Evolutionary conservation across 139 green algal species (phyloP).

Genomic region (Chlorella sp.): DNA sequence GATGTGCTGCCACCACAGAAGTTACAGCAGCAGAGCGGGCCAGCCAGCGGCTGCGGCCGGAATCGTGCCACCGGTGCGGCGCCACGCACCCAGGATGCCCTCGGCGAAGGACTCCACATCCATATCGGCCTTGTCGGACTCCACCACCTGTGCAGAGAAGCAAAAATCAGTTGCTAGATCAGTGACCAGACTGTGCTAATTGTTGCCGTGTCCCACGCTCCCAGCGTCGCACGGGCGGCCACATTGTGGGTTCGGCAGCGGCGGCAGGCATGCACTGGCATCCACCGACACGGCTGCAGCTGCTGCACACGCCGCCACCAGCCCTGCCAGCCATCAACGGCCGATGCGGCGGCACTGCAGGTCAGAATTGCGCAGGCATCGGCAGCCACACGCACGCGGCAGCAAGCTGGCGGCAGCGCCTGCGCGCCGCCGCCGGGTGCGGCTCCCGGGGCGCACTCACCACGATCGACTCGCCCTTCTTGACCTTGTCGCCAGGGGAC

Average conservation of each 20-base stretch:
- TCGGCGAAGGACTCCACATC: constrained; percentile 97
- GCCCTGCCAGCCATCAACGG: too few relatives aligned
- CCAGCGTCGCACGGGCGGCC: too few relatives aligned
- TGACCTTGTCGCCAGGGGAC: constrained; percentile 88
- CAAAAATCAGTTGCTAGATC: too few relatives aligned
- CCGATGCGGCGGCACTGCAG: neutral
- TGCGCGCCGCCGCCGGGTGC: too few relatives aligned
- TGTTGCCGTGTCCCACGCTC: neutral
- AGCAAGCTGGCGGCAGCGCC: neutral
- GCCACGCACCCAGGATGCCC: constrained; percentile 75
- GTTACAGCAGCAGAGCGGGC: neutral
- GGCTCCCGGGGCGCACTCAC: constrained; percentile 76
- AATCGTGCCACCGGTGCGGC: too few relatives aligned
- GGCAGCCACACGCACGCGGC: neutral
- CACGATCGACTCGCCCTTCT: constrained; percentile 93
- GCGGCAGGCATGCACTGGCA: too few relatives aligned
- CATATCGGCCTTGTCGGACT: constrained; percentile 98
- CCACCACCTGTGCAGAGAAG: constrained; percentile 25
- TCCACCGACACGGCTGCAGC: too few relatives aligned
- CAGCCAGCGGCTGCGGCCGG: too few relatives aligned
- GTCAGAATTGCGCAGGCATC: neutral
- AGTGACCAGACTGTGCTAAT: too few relatives aligned
- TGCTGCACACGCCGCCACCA: too few relatives aligned
- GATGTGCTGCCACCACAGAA: too few relatives aligned
- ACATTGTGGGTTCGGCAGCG: too few relatives aligned